These are phyloP conservation scores for Psilocybe subaeruginosa DNA, from an alignment of 768 basidiomycete genomes.

Conservation along the genomic window DNA sequence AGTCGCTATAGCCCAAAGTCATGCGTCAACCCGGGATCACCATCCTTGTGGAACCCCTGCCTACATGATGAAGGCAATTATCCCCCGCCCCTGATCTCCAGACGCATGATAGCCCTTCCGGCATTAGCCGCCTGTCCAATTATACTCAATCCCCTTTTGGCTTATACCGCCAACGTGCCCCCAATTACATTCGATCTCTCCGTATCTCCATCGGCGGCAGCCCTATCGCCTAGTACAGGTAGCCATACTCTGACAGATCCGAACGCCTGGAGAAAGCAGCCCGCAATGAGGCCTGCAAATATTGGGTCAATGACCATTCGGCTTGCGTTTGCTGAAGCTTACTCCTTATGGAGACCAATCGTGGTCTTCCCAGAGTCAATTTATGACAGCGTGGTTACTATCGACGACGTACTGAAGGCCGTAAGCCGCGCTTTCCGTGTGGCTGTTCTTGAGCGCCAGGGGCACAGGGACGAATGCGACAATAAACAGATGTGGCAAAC, in stretches of 20 bases:
- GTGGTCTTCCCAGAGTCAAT: slow-evolving; percentile 2
- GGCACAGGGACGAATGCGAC: not conserved
- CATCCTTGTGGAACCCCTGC: not conserved
- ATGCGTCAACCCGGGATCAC: too few species aligned
- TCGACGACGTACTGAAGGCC: slow-evolving; percentile 6
- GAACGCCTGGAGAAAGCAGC: not conserved
- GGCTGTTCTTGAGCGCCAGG: not conserved
- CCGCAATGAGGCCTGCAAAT: not conserved
- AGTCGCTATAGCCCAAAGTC: too few species aligned
- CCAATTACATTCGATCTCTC: not conserved
- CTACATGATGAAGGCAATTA: not conserved
- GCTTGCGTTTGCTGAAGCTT: not conserved
- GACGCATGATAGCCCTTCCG: slow-evolving; percentile 2
- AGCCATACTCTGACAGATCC: not conserved
- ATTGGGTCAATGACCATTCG: slow-evolving; percentile 5
- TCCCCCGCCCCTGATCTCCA: not conserved
- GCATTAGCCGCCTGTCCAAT: not conserved
- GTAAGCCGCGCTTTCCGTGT: slow-evolving; percentile 1
- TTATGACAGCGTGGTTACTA: slow-evolving; percentile 5
- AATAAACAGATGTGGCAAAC: not conserved
- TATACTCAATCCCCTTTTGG: not conserved
- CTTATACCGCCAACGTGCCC: not conserved
- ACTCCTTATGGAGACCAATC: slow-evolving; percentile 1
- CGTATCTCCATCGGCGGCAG: not conserved
- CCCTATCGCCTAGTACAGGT: not conserved